Base-by-base conservation (phyloP, 139 green algal genomes). In the Micractinium conductrix region DNA sequence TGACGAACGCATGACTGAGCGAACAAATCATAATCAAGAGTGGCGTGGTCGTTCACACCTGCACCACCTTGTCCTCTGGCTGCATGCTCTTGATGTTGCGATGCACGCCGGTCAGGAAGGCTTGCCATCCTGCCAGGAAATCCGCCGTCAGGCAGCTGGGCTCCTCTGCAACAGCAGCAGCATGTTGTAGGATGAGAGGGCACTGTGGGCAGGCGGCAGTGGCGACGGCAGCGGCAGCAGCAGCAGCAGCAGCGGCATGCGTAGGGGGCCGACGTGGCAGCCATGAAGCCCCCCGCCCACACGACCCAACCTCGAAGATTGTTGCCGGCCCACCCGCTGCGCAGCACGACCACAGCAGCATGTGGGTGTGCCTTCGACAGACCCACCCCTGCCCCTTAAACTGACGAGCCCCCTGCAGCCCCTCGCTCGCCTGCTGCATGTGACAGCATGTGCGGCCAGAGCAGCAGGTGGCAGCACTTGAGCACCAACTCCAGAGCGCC, bases 381-480 rank as follows among this genome's bases (percentile, higher is more conserved):
- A n/a, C n/a, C n/a, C n/a, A n/a, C n/a, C n/a, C n/a, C n/a, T n/a
- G n/a, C n/a, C n/a, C n/a, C 5, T 30, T 2, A 33, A 53, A 24
- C 22, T 53, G 53, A 62, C 2, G 19, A 62, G 53, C 53, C 24
- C 37, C 19, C 19, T 12, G 40, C 10, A 44, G 17, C 42, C 37
- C 14, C 1, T 24, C 2, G 22, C 45, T 14, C 38, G 69, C 80
- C 80, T 79, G 45, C 62, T 26, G 17, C 67, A 24, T 71, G 40
- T 12, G 12, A 45, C 12, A 79, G 67, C 80, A 79, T 79, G 80
- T 85, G 80, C 5, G 80, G 80, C 80, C 80, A 85, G 24, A 85
- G 68, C 45, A 85, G 80, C 45, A 85, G 80, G 68, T 85, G 80
- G 67, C 80, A 85, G 5, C 69, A 26, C 43, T 79, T 79, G 21